These are phyloP conservation scores for Jatropha curcas DNA, from an alignment of 345 rosid genomes.

Conservation along the genomic window DNA sequence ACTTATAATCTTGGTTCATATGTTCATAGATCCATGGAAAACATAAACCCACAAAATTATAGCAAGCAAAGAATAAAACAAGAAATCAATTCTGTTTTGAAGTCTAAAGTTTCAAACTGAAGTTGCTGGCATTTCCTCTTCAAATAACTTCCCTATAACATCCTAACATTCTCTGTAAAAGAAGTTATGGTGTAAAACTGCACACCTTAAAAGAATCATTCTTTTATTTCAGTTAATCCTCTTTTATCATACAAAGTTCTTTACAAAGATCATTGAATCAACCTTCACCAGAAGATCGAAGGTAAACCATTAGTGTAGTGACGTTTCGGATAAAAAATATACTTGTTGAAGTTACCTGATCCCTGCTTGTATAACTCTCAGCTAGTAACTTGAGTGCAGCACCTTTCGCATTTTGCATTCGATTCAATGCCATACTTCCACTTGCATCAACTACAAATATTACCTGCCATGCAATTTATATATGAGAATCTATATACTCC, in stretches of 20 bases:
- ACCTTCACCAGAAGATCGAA: too few relatives aligned
- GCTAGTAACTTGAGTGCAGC: conserved; percentile 92
- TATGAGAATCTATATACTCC: conserved; percentile 15
- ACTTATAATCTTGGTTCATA: not conserved
- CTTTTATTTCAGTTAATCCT: too few relatives aligned
- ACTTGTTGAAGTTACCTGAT: too few relatives aligned
- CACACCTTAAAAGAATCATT: not conserved
- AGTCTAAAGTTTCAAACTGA: not conserved
- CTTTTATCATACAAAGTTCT: not conserved
- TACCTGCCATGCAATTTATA: conserved; percentile 54
- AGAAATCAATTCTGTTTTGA: not conserved
- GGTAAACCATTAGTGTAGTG: too few relatives aligned
- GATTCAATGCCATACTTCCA: conserved; percentile 98
- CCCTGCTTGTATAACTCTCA: conserved; percentile 98
- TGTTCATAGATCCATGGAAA: not conserved
- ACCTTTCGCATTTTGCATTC: conserved; percentile 99
- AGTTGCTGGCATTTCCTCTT: not conserved
- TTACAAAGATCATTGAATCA: not conserved
- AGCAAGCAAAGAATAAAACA: not conserved
- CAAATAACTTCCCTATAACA: too few relatives aligned
- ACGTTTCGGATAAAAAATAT: too few relatives aligned
- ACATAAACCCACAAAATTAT: not conserved
- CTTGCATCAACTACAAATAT: conserved; percentile 97
- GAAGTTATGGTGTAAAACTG: not conserved
- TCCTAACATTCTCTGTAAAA: too few relatives aligned